Evolutionary conservation across 345 rosid genomes (phyloP), one percentile per base, ranked within the genome.

Genomic region (Viola odorata): DNA sequence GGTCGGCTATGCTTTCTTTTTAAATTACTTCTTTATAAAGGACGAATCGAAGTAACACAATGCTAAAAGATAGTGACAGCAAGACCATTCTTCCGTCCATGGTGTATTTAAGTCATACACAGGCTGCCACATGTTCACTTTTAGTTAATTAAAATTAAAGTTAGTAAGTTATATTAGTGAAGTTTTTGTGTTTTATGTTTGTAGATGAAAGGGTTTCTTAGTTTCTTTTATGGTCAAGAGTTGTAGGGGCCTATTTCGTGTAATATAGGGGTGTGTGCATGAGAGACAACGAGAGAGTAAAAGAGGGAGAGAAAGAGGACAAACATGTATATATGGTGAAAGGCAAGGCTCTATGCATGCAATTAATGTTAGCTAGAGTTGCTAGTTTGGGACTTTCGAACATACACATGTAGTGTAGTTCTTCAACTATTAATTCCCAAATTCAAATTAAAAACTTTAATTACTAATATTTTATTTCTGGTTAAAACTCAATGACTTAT

Each of bases 351-450:
- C 49, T 17, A 13, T 32, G 60, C 57, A 40, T 68, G 69, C 71
- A 63, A 42, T 72, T 57, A 69, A 69, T 75, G 68, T 53, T 51
- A n/a, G n/a, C n/a, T n/a, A 6, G 39, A 62, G 69, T 41, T 42
- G 60, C 53, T 47, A 37, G 50, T 61, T 69, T 55, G 12, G 32
- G 32, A 23, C 32, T 23, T 23, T 23, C 32, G 32, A 1, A 23
- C 32, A 23, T 1, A 23, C 32, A 23, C 32, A 23, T 23, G 32
- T 23, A 23, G 32, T 23, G 32, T 23, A 0, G 32, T 23, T 23
- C 32, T 23, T 23, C 32, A 23, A 23, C 32, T 23, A 23, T 23
- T 23, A 23, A 23, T 23, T n/a, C n/a, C n/a, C n/a, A n/a, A n/a
- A n/a, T n/a, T n/a, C n/a, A n/a, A n/a, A n/a, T n/a, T n/a, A n/a